Evolutionary conservation across 1,284 basidiomycete genomes (phyloP), one percentile per base, ranked within the genome.

Genomic region (Ceratobasidium sp.): DNA sequence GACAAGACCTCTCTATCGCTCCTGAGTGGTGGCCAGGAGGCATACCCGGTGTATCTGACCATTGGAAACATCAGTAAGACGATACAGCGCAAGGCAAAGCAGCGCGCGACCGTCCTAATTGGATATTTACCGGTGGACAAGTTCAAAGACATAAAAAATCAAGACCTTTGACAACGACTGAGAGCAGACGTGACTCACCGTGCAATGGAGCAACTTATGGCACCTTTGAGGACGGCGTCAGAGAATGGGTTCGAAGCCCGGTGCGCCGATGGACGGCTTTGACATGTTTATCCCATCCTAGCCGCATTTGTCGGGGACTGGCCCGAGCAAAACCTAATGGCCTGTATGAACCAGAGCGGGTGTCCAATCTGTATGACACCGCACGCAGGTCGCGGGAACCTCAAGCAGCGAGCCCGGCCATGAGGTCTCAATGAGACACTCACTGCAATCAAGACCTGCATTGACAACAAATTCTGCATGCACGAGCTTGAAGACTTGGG

Each of bases 121-220:
- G 40, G 39, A 46, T 79, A 79, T 55, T 51, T 73, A 46, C 79
- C 69, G 12, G 77, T 79, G 13, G 53, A 71, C 28, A 15, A 18
- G 3, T 71, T 71, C 20, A 28, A 71, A 18, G 68, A 71, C 40
- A 51, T 71, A 0, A 13, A 15, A 3, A 26, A 71, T 20, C 33
- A 56, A 7, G 20, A 39, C 20, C 3, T 20, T 9, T 3, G 51
- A 13, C 3, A 6, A 9, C 9, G 40, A 7, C 40, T 39, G 10
- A 23, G 33, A 23, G 68, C 13, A 0, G 33, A 71, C 7, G 18
- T 58, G 2, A 23, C 55, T 9, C 68, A 71, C 23, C 10, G 53
- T 4, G 79, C 79, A 42, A 81, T 82, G 80, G 13, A 61, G 20
- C 20, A 71, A 3, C 20, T 82, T 4, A 56, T 71, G 18, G 53